Evolutionary conservation across 2,329 filamentous ascomycete species (phyloP).

Genomic region (Penicillium digitatum): DNA sequence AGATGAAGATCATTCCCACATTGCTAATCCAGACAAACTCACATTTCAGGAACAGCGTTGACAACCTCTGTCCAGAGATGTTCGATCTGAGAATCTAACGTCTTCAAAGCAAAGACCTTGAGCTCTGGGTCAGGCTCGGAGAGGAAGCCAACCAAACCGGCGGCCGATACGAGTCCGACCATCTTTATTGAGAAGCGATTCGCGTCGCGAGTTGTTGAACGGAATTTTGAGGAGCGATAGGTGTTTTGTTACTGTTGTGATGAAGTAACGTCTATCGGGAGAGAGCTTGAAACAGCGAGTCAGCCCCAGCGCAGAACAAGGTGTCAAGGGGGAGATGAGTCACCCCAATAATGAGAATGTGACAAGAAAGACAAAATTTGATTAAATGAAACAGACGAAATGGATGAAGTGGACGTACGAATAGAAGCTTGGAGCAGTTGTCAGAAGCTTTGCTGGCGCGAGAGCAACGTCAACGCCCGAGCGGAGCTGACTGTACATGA

Average conservation of each 20-base stretch:
- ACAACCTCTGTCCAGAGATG: conserved; percentile 97
- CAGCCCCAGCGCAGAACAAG: conserved; percentile 17
- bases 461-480: conserved; percentile 26
- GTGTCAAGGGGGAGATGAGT: conserved; percentile 1
- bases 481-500: conserved; percentile 20
- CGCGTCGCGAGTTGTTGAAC: conserved; percentile 10
- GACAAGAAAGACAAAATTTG: conserved; percentile 8
- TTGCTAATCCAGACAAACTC: conserved; percentile 38
- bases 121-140: conserved; percentile 92
- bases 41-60: conserved; percentile 90
- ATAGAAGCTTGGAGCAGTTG: conserved; percentile 24
- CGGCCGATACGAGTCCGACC: conserved; percentile 91
- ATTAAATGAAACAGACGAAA: conserved; percentile 20
- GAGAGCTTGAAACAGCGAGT: conserved; percentile 26
- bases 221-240: conserved; percentile 11
- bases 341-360: conserved; percentile 7
- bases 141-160: conserved; percentile 90
- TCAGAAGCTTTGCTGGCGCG: conserved; percentile 28
- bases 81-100: conserved; percentile 93
- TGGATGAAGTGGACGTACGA: conserved; percentile 22
- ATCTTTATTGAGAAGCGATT: conserved; percentile 50
- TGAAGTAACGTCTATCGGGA: conserved; percentile 32
- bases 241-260: conserved; percentile 27
- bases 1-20: neutral
- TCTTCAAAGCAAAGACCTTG: conserved; percentile 90